Evolutionary conservation across 225 moss, liverwort and hornwort genomes (phyloP).

Genomic region (Anthoceros angustus): DNA sequence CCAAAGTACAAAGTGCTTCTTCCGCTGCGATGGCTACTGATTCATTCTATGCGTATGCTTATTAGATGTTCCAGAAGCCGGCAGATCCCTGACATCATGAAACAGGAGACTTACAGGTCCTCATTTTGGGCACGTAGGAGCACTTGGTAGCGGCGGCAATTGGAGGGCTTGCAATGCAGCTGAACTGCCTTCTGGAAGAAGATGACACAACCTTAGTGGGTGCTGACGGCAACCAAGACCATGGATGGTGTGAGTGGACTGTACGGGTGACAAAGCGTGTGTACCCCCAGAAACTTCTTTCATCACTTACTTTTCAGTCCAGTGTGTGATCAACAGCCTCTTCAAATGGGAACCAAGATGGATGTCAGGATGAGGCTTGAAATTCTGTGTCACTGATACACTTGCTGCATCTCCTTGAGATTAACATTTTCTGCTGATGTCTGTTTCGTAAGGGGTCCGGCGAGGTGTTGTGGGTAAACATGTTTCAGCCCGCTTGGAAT

Average conservation of each 20-base stretch:
- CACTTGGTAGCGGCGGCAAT: slow-evolving; percentile 53
- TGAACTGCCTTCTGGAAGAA: slow-evolving; percentile 42
- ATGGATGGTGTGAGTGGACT: too few relatives aligned
- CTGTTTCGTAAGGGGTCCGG: too few relatives aligned
- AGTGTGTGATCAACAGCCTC: slow-evolving; percentile 9
- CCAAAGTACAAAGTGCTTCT: background rate
- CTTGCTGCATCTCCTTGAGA: background rate
- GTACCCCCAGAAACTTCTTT: too few relatives aligned
- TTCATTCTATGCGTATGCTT: background rate
- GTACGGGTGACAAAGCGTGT: too few relatives aligned
- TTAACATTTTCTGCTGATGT: background rate
- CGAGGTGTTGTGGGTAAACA: too few relatives aligned
- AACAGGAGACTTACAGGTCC: slow-evolving; percentile 46
- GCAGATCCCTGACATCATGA: slow-evolving; percentile 30
- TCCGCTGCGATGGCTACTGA: background rate
- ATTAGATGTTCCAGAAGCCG: slow-evolving; percentile 22
- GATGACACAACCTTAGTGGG: slow-evolving; percentile 32
- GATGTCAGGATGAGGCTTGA: slow-evolving; percentile 15
- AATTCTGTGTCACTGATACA: background rate
- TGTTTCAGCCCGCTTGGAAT: too few relatives aligned
- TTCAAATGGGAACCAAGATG: slow-evolving; percentile 27
- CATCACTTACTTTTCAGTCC: background rate
- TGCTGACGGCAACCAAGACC: slow-evolving; percentile 10
- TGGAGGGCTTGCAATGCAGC: slow-evolving; percentile 63
- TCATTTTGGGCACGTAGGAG: slow-evolving; percentile 69